Base-by-base conservation (phyloP, 1,284 basidiomycete genomes). In the Puccinia horiana region DNA sequence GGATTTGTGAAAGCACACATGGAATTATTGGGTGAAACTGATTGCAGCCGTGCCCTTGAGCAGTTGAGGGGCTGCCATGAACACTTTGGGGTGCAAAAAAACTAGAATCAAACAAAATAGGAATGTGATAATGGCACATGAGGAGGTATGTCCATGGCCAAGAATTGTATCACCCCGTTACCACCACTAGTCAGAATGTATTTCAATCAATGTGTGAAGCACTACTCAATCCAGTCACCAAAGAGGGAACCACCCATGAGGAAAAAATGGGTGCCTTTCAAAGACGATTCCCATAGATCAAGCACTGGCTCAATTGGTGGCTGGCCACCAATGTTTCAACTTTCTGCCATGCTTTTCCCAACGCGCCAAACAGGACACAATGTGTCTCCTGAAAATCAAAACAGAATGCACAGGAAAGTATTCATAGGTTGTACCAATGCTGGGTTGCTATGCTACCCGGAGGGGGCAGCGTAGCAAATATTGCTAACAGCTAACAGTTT, bases 261-360 rank as follows among this genome's bases (percentile, higher is more conserved):
- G 37, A 77, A n/a, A 77, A 77, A 49, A 63, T 77, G 14, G 58
- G 65, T 16, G 20, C 44, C 0, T n/a, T 77, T 14, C 52, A 16
- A 14, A 9, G 61, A 5, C 32, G 23, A 4, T 65, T 77, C 47
- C 58, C 75, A 35, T n/a, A 37, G 11, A n/a, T 37, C n/a, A 63
- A 65, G 35, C 1, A 37, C 3, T 77, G 75, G 75, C 49, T 63
- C 23, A 11, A 65, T 14, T 77, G 75, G 75, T 77, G 75, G 56
- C 32, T 23, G 4, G 23, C 16, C 8, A 2, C 56, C 6, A 58
- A 77, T 35, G 40, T 77, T n/a, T n/a, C n/a, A n/a, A n/a, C n/a
- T n/a, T n/a, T n/a, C 65, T 26, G 32, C 75, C 18, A 47, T 77
- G 35, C 52, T 63, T 12, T 77, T 77, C 44, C 56, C 75, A 0